Base-by-base conservation (phyloP, 2,329 filamentous ascomycete genomes). In the Colletotrichum agaves region DNA sequence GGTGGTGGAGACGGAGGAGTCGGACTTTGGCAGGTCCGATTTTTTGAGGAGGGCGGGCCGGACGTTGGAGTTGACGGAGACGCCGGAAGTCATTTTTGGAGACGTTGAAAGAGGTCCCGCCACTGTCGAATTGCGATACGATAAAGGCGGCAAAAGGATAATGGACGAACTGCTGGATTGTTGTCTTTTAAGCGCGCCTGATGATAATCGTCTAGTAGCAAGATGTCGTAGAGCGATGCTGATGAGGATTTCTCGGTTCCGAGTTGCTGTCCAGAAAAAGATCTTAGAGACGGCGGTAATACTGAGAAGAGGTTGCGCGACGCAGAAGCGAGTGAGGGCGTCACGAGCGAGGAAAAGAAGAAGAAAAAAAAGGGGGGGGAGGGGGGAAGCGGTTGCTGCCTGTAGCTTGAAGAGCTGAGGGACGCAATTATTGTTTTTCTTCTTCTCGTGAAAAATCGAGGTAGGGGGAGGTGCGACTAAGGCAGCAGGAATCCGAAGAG, bases 1-100 rank as follows among this genome's bases (percentile, higher is more conserved):
- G 39, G 49, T 62, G 63, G 66, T 66, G 56, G 80, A 82, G 52
- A 73, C 77, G 55, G 75, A 75, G 62, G 80, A 81, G 71, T 78
- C 72, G 61, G 79, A 79, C 72, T 79, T 81, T 56, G 74, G 72
- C 68, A 81, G 69, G 19, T 69, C 73, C 35, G 65, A 68, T 11
- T 53, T 64, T 68, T 64, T 68, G 65, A 68, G 35, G 15, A 65
- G 41, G 43, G 61, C 53, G 53, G 65, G 65, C 61, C 65, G 61
- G 61, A 56, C 39, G 41, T 72, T 72, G 5, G 73, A 67, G 31
- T 69, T 44, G 21, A 63, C 52, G 17, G 67, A 69, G 49, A 41
- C 37, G 49, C 53, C 65, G 44, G 62, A 39, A 23, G 55, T 68
- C 65, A 68, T 68, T 35, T 31, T 61, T 58, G 39, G 46, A 19